phyloP scores from a whole-genome alignment of 768 basidiomycete species.

The Leucocoprinus leucothites region DNA sequence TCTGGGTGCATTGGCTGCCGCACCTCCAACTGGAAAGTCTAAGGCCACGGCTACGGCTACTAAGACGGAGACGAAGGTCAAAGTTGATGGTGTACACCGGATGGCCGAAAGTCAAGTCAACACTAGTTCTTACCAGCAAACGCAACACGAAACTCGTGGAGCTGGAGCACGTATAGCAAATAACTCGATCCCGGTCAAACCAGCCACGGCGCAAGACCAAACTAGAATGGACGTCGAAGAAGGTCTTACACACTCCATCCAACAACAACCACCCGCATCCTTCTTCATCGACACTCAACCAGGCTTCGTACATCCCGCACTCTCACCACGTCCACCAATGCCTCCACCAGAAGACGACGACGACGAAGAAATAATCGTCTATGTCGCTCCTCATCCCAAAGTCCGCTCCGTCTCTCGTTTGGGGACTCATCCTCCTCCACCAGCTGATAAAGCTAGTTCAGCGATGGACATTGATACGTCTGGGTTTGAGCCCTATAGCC shows the following conservation, averaged over 20 bases:
- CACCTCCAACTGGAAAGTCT: conserved; percentile 18
- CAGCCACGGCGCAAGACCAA: background rate
- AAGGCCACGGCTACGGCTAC: conserved; percentile 4
- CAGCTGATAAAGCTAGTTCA: background rate
- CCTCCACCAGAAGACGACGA: conserved; percentile 19
- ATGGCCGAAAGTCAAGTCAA: conserved; percentile 20
- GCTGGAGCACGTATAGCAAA: background rate
- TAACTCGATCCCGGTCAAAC: background rate
- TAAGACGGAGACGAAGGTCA: background rate
- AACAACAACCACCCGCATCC: background rate
- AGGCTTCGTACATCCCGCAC: conserved; percentile 13
- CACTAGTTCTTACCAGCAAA: background rate
- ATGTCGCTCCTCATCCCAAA: conserved; percentile 67
- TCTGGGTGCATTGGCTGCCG: conserved; percentile 46
- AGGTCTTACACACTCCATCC: background rate
- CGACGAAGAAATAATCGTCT: conserved; percentile 73
- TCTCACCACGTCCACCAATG: conserved; percentile 11
- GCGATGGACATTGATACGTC: conserved; percentile 17
- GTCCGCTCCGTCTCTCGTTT: conserved; percentile 23
- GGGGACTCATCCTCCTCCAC: background rate
- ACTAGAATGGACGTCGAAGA: conserved; percentile 9
- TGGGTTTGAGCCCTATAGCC: conserved; percentile 21
- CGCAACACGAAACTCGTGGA: background rate
- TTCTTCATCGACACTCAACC: conserved; percentile 18
- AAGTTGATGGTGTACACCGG: conserved; percentile 16